Evolutionary conservation across 768 basidiomycete species (phyloP).

Genomic region (Panaeolus cyanescens): DNA sequence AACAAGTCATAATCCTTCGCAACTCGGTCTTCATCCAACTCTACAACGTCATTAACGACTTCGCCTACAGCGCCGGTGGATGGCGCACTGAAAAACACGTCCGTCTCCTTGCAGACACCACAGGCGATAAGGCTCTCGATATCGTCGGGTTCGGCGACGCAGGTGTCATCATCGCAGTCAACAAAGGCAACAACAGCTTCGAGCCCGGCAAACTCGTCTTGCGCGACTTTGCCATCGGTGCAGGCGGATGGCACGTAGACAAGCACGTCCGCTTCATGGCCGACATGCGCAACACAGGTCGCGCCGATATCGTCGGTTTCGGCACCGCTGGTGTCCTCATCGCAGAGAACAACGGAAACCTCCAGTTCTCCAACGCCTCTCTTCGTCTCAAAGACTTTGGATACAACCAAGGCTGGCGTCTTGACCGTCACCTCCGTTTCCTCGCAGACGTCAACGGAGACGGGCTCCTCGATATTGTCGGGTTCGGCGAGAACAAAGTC

Average conservation of each 20-base stretch:
- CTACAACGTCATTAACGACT: constrained; percentile 7
- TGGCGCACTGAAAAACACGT: constrained; percentile 18
- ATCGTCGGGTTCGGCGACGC: constrained; percentile 18
- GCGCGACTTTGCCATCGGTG: constrained; percentile 6
- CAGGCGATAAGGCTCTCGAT: constrained; percentile 9
- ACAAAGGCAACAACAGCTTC: constrained; percentile 18
- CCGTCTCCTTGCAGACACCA: constrained; percentile 15
- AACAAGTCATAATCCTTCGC: constrained; percentile 9
- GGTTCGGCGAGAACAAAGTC: constrained; percentile 4
- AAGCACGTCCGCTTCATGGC: constrained; percentile 16
- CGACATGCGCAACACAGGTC: constrained; percentile 11
- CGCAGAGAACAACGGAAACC: constrained; percentile 12
- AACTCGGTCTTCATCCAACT: not conserved
- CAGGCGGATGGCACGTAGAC: constrained; percentile 11
- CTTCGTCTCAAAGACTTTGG: constrained; percentile 11
- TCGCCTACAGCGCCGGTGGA: constrained; percentile 12
- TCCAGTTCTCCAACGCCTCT: constrained; percentile 3
- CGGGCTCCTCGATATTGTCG: constrained; percentile 2
- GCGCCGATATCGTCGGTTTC: constrained; percentile 17
- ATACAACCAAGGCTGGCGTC: constrained; percentile 6
- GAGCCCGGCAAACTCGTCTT: constrained; percentile 5
- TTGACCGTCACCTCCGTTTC: constrained; percentile 8
- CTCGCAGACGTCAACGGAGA: constrained; percentile 3
- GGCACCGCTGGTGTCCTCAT: constrained; percentile 9
- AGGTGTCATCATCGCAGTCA: constrained; percentile 14